A percentile compares a stretch with the other conserved stretches of the same genome.
Evolutionary conservation across 139 green algal species (phyloP).

Genomic region (Tetratostichococcus sp.): DNA sequence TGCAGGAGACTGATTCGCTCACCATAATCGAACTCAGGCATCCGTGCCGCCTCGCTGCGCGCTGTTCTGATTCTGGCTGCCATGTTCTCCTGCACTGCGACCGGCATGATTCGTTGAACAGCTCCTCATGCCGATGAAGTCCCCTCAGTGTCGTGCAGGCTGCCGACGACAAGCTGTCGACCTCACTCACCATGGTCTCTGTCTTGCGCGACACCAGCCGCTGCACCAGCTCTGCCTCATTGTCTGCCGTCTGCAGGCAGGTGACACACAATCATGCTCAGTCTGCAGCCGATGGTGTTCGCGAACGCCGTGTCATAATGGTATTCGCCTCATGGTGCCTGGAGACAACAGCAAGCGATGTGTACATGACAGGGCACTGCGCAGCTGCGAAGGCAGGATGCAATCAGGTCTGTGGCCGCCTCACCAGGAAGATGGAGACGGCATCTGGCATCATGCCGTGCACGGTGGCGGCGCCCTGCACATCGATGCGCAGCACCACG

Average conservation of each 20-base stretch:
- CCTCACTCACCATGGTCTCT: slow-evolving; percentile 65
- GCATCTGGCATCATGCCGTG: slow-evolving; percentile 67
- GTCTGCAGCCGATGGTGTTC: too few species aligned
- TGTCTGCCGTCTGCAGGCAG: slow-evolving; percentile 59
- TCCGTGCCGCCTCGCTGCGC: slow-evolving; percentile 53
- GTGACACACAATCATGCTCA: not conserved
- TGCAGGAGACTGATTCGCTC: not conserved
- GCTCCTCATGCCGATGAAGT: too few species aligned
- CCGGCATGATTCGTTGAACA: too few species aligned
- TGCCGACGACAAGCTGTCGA: too few species aligned
- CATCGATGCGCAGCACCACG: slow-evolving; percentile 89
- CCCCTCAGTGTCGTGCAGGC: too few species aligned
- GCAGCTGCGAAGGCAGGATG: too few species aligned
- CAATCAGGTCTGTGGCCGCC: too few species aligned
- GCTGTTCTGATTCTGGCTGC: slow-evolving; percentile 73
- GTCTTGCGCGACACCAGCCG: slow-evolving; percentile 83
- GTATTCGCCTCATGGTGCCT: too few species aligned
- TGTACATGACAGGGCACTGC: too few species aligned
- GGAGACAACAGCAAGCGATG: too few species aligned
- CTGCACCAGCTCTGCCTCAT: slow-evolving; percentile 69
- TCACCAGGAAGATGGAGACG: slow-evolving; percentile 83
- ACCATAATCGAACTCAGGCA: slow-evolving; percentile 88
- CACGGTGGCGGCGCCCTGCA: slow-evolving; percentile 85
- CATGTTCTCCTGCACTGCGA: slow-evolving; percentile 63
- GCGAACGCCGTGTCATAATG: too few species aligned